phyloP scores from a whole-genome alignment of 1,139 yeast genomes.

The Hemisphaericaspora xylofermentans region DNA sequence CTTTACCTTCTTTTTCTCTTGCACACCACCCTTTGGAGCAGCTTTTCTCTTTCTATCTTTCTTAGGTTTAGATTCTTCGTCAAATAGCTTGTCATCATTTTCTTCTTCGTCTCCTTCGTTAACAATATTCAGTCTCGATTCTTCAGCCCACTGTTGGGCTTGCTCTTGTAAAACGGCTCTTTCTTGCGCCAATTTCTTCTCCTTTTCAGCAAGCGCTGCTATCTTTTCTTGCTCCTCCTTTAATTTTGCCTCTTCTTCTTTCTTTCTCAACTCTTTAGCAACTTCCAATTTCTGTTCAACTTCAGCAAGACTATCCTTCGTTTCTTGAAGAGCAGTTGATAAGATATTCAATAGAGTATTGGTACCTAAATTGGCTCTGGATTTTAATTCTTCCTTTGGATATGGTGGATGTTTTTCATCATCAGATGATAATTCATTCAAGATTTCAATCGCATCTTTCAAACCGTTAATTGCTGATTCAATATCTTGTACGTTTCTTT shows the following conservation, averaged over 20 bases:
- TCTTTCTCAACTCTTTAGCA: constrained; percentile 66
- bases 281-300: constrained; percentile 64
- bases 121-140: constrained; percentile 36
- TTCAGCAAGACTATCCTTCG: constrained; percentile 61
- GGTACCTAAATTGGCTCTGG: constrained; percentile 82
- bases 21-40: constrained; percentile 9
- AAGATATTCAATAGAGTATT: constrained; percentile 73
- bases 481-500: constrained; percentile 64
- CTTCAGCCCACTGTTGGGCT: constrained; percentile 79
- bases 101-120: constrained; percentile 33
- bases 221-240: constrained; percentile 36
- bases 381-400: constrained; percentile 74
- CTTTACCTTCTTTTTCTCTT: constrained; percentile 16
- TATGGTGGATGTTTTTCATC: constrained; percentile 66
- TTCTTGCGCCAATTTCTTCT: constrained; percentile 61
- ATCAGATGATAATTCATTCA: constrained; percentile 57
- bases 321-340: constrained; percentile 69
- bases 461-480: constrained; percentile 58
- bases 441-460: constrained; percentile 58
- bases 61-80: constrained; percentile 26
- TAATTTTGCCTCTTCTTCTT: constrained; percentile 37
- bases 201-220: constrained; percentile 43
- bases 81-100: constrained; percentile 30
- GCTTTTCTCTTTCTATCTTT: constrained; percentile 20
- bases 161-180: constrained; percentile 74